Base-by-base conservation (phyloP, 2,329 filamentous ascomycete species). In the Plenodomus biglobosus region DNA sequence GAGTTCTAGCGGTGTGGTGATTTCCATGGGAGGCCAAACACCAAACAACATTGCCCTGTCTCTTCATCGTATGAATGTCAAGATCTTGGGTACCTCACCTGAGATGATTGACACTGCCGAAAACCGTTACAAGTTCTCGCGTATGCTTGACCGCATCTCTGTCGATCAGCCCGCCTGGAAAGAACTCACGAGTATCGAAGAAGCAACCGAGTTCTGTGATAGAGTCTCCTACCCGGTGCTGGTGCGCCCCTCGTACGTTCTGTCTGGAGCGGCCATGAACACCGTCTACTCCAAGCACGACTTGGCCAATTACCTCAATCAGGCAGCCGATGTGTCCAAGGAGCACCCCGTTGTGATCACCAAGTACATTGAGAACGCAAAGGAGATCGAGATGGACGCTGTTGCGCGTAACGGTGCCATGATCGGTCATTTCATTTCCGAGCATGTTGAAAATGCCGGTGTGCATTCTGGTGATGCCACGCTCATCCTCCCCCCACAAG, bases 311-410 rank as follows among this genome's bases (percentile, higher is more conserved):
- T 97, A 95, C 73, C 80, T 99, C 38, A 84, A 88, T 57, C 92
- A 97, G 75, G 94, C 94, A 44, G 89, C 84, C 6, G 92, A 95
- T 58, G 94, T 99, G 39, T 97, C 94, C 5, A 85, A 89, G 54
- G 92, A 97, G 54, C 90, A 97, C 72, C 94, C 94, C 0, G 94
- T 99, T 10, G 94, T 99, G 53, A 97, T 99, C 67, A 97, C 92
- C 52, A 99, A 99, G 78, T 99, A 97, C 76, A 97, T 99, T 59
- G 94, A 99, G 78, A 94, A 95, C 60, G 94, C 94, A 58, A 97
- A 99, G 80, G 94, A 99, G 73, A 97, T 99, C 56, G 94, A 99
- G 75, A 97, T 99, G 94, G 94, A 99, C 64, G 94, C 94, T 35
- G 94, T 99, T 38, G 94, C 92, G 44, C 87, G 86, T 64, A 87